Evolutionary conservation across 768 basidiomycete genomes (phyloP), one percentile per base, ranked within the genome.

Genomic region (Epithele typhae): DNA sequence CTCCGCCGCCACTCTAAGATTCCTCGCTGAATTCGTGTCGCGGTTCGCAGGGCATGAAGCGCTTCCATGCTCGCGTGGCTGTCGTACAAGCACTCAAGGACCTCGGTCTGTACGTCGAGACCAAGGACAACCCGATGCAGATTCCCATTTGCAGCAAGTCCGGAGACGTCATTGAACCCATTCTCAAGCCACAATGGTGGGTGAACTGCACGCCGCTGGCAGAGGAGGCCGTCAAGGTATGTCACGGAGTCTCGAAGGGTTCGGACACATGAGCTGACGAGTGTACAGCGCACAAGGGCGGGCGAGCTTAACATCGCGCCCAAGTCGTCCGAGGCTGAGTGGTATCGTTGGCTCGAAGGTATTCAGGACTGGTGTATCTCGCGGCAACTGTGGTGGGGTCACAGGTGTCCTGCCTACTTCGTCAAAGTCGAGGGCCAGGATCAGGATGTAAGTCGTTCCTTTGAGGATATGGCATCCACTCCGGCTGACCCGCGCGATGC

Each of bases 291-390:
- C 41, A 96, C 93, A 4, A 73, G 75, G 37, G 87, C 86, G 0
- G 95, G 95, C 21, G 95, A 97, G 61, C 74, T 97, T 37, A 55
- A 73, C 35, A 92, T 98, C 49, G 66, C 74, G 8, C 96, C 95
- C 2, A 88, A 89, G 57, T 75, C 78, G 41, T 93, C 88, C 8
- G 95, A 96, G 59, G 81, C 77, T 35, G 95, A 99, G 33, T 98
- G 93, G 94, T 93, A 88, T 63, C 78, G 91, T 46, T 98, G 96
- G 95, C 70, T 98, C 30, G 91, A 93, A 54, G 80, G 78, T 55
- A 92, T 96, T 49, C 92, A 97, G 67, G 96, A 98, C 62, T 99
- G 96, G 96, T 99, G 96, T 69, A 86, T 98, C 59, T 98, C 96
- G 2, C 87, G 96, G 44, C 96, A 99, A 62, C 76, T 98, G 15